Evolutionary conservation across 305 asterid species (phyloP), one percentile per base, ranked within the genome.

Genomic region (Vinca major): DNA sequence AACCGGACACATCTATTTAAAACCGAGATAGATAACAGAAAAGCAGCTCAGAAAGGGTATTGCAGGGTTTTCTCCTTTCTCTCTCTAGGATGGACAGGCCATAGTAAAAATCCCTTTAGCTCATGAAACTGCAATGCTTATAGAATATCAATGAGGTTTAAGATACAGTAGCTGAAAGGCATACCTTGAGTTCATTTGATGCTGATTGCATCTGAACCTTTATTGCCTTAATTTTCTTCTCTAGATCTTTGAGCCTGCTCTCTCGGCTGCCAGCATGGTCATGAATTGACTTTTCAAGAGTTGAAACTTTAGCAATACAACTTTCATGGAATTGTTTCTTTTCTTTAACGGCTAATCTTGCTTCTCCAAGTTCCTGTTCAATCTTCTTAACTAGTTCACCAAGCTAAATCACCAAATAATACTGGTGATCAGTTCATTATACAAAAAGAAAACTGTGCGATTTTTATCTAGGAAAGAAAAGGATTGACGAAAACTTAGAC

Each of bases 251-350:
- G 51, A 93, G 97, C 76, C 86, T 85, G 69, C 75, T 74, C 79
- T 89, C 96, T 76, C 97, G 85, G 56, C 79, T 89, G 77, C 96
- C 96, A 78, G 86, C 85, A 75, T 89, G 96, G 51, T 87, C 91
- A 56, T 76, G 85, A 71, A 93, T 90, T 63, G 90, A 86, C 69
- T 80, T 84, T 75, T 90, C 95, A 75, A 93, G 96, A 66, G 76
- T 66, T 70, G 91, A 78, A 67, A 93, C 99, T 77, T 79, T 86
- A 67, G 85, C 84, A 55, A 89, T 79, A 74, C 91, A 86, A 63
- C 72, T 84, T 71, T 84, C 79, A 70, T 84, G 78, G 26, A 77
- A 71, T 71, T 74, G 78, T 80, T 77, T 80, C 82, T 87, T 90
- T 65, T 89, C 91, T 79, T 84, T 72, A 45, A 80, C 75, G 41